Evolutionary conservation across 2,329 filamentous ascomycete species (phyloP).

Genomic region (Diaporthe longicolla): DNA sequence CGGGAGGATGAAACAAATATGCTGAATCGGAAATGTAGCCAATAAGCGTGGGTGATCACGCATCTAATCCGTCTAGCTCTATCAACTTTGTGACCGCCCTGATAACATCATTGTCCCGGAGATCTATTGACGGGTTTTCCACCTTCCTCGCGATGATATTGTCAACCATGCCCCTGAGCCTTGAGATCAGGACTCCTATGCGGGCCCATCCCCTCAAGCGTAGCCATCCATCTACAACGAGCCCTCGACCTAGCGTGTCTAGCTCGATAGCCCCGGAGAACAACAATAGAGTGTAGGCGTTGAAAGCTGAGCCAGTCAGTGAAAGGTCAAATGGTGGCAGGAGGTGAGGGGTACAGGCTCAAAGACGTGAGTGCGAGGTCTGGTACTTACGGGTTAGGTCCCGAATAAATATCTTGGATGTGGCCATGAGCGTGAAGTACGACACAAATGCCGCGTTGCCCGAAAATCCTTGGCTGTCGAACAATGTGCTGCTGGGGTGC

Average conservation of each 20-base stretch:
- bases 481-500: conserved; percentile 89
- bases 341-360: not conserved
- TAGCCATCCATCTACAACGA: conserved; percentile 94
- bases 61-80: conserved; percentile 90
- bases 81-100: conserved; percentile 84
- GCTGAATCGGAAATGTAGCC: conserved; percentile 33
- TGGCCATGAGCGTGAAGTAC: conserved; percentile 94
- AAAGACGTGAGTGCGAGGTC: conserved; percentile 2
- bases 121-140: conserved; percentile 70
- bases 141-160: conserved; percentile 85
- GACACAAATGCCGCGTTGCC: conserved; percentile 83
- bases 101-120: conserved; percentile 77
- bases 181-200: conserved; percentile 89
- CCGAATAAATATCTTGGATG: conserved; percentile 90
- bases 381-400: conserved; percentile 84
- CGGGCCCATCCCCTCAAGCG: conserved; percentile 90
- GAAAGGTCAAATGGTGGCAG: conserved; percentile 38
- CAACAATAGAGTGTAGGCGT: conserved; percentile 87
- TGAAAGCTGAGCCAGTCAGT: conserved; percentile 74
- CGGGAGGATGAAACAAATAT: not conserved
- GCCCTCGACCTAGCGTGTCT: conserved; percentile 87
- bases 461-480: conserved; percentile 84
- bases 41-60: conserved; percentile 50
- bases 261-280: conserved; percentile 89
- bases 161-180: conserved; percentile 89